Conservation (phyloP, 78 protist genomes). For the Emiliania huxleyi region DNA sequence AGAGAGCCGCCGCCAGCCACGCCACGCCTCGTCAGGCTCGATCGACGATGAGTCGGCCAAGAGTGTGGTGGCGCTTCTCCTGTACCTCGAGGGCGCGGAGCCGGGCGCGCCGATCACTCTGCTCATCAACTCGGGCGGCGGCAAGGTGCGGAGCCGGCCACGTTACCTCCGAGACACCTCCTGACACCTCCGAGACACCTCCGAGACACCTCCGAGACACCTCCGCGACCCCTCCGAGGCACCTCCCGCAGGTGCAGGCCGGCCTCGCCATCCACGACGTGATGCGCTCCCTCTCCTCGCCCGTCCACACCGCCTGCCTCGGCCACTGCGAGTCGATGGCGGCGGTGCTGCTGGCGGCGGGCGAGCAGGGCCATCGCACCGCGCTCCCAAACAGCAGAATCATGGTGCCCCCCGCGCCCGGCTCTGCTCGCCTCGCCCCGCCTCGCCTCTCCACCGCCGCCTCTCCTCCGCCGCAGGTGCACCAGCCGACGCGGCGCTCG, state of each 20-base stretch:
- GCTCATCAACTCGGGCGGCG: background rate
- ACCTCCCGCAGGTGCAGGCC: no score
- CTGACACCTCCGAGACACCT: no score
- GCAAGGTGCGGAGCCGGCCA: background rate
- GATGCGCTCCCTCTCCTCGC: background rate
- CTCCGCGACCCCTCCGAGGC: no score
- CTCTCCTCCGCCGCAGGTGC: no score
- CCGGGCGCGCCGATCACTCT: background rate
- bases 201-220: no score
- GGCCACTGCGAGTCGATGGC: slow-evolving; percentile 22
- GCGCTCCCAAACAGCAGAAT: background rate
- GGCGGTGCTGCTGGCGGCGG: background rate
- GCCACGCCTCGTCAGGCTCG: no score
- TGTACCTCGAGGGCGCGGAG: background rate
- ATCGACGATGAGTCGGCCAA: background rate
- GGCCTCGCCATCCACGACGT: background rate
- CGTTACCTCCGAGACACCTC: no score
- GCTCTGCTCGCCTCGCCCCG: no score
- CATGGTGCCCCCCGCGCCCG: no score
- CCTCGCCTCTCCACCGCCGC: no score
- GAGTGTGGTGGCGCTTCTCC: background rate
- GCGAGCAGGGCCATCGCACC: background rate
- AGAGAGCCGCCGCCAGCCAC: no score
- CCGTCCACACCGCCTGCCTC: background rate
- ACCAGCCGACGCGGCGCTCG: background rate